A percentile compares a stretch with the other conserved stretches of the same genome.
These are phyloP conservation scores for Aureobasidium sp. DNA, from an alignment of 2,329 filamentous ascomycete genomes.

Conservation along the genomic window DNA sequence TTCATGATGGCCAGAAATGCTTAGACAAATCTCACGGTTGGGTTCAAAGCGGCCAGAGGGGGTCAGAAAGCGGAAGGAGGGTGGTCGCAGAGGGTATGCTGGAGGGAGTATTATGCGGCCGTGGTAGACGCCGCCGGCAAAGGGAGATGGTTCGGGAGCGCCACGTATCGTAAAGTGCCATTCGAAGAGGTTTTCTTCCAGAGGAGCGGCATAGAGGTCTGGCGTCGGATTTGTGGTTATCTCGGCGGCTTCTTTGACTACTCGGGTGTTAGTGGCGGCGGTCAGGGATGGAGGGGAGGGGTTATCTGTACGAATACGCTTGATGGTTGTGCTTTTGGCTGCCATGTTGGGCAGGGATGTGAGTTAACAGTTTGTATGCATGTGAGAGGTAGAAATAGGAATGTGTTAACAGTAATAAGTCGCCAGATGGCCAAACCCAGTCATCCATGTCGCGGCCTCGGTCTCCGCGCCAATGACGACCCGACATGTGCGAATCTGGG, in stretches of 20 bases:
- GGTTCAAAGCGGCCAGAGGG: conserved; percentile 89
- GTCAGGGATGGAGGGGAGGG: conserved; percentile 11
- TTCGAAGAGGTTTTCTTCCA: conserved; percentile 94
- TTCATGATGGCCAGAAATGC: conserved; percentile 90
- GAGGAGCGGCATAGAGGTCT: conserved; percentile 76
- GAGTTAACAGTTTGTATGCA: background rate
- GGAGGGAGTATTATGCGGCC: conserved; percentile 87
- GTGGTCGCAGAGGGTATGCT: conserved; percentile 83
- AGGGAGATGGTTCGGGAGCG: conserved; percentile 68
- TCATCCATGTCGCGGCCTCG: background rate
- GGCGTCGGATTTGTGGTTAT: conserved; percentile 70
- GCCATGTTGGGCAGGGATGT: conserved; percentile 23
- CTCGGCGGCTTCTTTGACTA: conserved; percentile 85
- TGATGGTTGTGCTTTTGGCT: conserved; percentile 73
- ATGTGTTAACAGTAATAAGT: background rate
- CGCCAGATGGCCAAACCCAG: background rate
- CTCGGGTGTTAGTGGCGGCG: conserved; percentile 16
- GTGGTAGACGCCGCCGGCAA: conserved; percentile 80
- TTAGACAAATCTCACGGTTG: conserved; percentile 93
- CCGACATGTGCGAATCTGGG: background rate
- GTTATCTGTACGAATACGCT: conserved; percentile 59
- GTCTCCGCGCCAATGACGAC: conserved; percentile 1
- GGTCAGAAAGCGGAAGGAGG: conserved; percentile 91
- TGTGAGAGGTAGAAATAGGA: background rate
- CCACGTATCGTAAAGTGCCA: conserved; percentile 99